Percentiles rank a stretch among this genome's conserved stretches.
Conservation (phyloP, 2,329 filamentous ascomycete species). For the Arthrobotrys conoides region DNA sequence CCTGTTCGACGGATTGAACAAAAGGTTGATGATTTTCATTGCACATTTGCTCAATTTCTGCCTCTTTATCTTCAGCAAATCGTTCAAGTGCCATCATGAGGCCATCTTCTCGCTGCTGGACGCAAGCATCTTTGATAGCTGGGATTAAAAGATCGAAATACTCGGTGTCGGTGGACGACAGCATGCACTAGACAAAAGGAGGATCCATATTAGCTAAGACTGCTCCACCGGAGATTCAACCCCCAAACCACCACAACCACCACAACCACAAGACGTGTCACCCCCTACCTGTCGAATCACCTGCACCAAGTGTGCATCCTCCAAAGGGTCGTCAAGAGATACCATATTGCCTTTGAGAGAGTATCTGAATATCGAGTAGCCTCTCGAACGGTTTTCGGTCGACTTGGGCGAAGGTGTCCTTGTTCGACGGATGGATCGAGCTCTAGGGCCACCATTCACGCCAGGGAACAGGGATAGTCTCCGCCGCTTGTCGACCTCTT, state of each 20-base stretch:
- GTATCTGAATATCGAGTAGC: slow-evolving; percentile 72
- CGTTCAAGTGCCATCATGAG: slow-evolving; percentile 83
- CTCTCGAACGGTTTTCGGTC: slow-evolving; percentile 69
- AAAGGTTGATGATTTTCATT: slow-evolving; percentile 98
- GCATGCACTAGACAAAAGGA: slow-evolving; percentile 78
- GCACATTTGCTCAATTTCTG: slow-evolving; percentile 93
- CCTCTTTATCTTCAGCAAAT: slow-evolving; percentile 87
- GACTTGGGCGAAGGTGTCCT: slow-evolving; percentile 60
- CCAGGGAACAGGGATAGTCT: slow-evolving; percentile 54
- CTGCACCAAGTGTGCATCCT: slow-evolving; percentile 49
- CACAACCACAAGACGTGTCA: slow-evolving; percentile 20
- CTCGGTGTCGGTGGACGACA: slow-evolving; percentile 90
- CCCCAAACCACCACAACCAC: background rate
- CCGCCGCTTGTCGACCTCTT: slow-evolving; percentile 38
- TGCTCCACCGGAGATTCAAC: slow-evolving; percentile 28
- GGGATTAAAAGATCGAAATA: slow-evolving; percentile 97
- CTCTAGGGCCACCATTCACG: slow-evolving; percentile 3
- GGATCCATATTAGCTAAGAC: slow-evolving; percentile 47
- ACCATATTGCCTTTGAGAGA: slow-evolving; percentile 63
- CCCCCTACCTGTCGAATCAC: slow-evolving; percentile 63
- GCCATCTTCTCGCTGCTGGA: slow-evolving; percentile 78
- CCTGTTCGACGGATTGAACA: slow-evolving; percentile 89
- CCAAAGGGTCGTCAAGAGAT: slow-evolving; percentile 38
- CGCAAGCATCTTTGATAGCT: slow-evolving; percentile 89
- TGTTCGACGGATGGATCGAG: slow-evolving; percentile 44